phyloP scores from a whole-genome alignment of 306 rosid genomes.

The Quercus wislizeni region DNA sequence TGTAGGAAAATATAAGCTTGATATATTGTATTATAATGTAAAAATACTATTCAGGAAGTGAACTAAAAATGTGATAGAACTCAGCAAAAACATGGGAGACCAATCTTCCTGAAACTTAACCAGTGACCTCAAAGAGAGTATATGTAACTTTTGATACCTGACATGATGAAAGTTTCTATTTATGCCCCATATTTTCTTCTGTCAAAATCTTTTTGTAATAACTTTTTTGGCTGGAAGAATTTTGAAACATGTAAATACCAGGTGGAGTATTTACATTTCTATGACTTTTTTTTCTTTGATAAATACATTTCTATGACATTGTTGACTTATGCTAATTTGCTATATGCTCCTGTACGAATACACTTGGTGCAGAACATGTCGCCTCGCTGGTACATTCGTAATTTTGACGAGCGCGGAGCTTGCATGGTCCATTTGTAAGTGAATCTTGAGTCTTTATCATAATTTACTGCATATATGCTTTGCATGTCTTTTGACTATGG shows the following conservation, averaged over 20 bases:
- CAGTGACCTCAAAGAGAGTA: no score
- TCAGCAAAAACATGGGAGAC: no score
- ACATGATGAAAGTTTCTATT: not conserved
- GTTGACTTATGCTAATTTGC: constrained; percentile 10
- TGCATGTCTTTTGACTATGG: not conserved
- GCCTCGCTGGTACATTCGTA: constrained; percentile 87
- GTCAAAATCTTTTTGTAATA: not conserved
- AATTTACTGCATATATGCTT: constrained; percentile 1
- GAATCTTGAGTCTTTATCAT: constrained; percentile 5
- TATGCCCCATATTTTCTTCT: not conserved
- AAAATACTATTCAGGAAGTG: no score
- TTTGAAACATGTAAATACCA: not conserved
- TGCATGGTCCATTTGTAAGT: constrained; percentile 81
- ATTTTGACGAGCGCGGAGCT: constrained; percentile 54
- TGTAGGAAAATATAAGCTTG: no score
- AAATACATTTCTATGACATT: not conserved
- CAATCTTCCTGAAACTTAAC: no score
- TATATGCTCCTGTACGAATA: not conserved
- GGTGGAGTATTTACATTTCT: not conserved
- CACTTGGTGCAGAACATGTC: constrained; percentile 58
- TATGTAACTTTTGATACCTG: not conserved
- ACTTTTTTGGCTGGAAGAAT: not conserved
- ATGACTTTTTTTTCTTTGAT: no score
- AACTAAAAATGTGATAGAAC: no score
- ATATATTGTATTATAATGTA: no score